Conservation (phyloP, 106 monocot species). For the Platanthera guangdongensis region DNA sequence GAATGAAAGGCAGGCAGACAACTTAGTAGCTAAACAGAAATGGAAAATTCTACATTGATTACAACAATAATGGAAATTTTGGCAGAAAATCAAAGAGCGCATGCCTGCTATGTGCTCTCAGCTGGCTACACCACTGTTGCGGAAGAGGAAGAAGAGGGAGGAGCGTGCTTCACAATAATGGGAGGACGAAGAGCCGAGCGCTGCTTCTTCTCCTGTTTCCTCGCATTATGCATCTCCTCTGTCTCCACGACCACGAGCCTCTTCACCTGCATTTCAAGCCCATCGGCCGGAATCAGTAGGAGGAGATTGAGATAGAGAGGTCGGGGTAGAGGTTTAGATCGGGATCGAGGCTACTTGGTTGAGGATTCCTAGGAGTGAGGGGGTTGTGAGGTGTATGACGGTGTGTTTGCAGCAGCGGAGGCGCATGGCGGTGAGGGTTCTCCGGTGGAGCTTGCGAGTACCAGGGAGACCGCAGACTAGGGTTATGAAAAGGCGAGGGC, state of each 20-base stretch:
- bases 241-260: slow-evolving; percentile 93
- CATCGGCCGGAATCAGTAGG: not conserved
- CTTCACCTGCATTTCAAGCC: slow-evolving; percentile 57
- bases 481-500: slow-evolving; percentile 75
- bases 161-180: slow-evolving; percentile 57
- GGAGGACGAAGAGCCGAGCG: slow-evolving; percentile 63
- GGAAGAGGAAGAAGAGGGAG: slow-evolving; percentile 7
- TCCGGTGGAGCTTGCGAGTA: slow-evolving; percentile 83
- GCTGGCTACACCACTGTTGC: not conserved
- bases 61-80: not conserved
- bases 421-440: slow-evolving; percentile 92
- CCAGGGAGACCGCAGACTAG: slow-evolving; percentile 88
- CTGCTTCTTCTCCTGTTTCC: slow-evolving; percentile 61
- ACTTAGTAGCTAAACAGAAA: not conserved
- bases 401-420: slow-evolving; percentile 93
- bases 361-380: slow-evolving; percentile 94
- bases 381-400: slow-evolving; percentile 84
- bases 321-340: not conserved
- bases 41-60: not conserved
- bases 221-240: slow-evolving; percentile 71
- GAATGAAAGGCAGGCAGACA: not conserved
- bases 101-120: not conserved
- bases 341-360: slow-evolving; percentile 40
- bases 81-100: not conserved
- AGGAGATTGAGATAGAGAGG: not conserved